A percentile compares a stretch with the other conserved stretches of the same genome.
Conservation (phyloP, 176 grass and related monocot species). For the Chrysopogon serrulatus region DNA sequence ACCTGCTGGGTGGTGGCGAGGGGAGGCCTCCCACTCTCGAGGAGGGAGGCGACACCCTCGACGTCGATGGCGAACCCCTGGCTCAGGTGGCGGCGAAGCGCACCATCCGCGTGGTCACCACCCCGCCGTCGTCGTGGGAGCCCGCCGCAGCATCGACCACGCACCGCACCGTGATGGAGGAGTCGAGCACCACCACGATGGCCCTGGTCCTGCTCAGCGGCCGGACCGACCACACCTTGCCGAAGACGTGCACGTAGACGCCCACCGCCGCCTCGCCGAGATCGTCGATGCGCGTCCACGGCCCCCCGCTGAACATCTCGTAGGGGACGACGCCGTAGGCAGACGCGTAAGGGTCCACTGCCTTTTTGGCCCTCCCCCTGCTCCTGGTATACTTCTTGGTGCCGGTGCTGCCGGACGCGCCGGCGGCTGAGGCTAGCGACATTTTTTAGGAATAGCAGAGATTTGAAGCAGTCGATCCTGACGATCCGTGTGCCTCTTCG, state of each 20-base stretch:
- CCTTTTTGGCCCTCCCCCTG: background rate
- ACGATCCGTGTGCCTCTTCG: no score
- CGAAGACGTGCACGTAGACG: background rate
- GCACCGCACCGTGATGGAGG: background rate
- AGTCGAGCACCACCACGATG: background rate
- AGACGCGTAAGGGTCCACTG: background rate
- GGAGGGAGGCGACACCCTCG: background rate
- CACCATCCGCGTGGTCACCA: slow-evolving; percentile 13
- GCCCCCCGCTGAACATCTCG: background rate
- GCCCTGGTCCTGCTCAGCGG: background rate
- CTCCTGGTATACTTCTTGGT: slow-evolving; percentile 1
- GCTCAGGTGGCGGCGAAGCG: background rate
- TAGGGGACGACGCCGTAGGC: background rate
- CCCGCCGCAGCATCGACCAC: background rate
- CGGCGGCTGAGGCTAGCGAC: background rate
- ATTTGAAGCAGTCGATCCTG: no score
- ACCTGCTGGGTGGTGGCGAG: background rate
- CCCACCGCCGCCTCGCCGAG: background rate
- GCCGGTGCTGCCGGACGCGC: no score
- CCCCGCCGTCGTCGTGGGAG: background rate
- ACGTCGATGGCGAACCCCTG: background rate
- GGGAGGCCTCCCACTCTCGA: background rate
- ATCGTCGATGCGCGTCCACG: background rate
- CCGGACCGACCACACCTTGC: background rate
- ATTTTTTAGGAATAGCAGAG: no score